These are phyloP conservation scores for Pyrus betulifolia DNA, from an alignment of 306 rosid species.

Conservation along the genomic window DNA sequence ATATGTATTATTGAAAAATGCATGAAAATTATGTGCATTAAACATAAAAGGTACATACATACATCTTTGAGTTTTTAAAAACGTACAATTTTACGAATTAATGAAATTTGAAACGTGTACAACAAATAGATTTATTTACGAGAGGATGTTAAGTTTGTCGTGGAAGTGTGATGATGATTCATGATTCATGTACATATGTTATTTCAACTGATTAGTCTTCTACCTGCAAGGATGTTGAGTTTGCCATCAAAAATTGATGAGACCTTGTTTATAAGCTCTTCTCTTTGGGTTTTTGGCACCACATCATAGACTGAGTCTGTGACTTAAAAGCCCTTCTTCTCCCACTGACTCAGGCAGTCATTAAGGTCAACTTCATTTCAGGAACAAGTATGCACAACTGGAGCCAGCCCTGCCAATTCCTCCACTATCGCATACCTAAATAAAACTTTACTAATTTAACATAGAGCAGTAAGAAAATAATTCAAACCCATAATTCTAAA, in stretches of 20 bases:
- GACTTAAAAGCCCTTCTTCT: constrained; percentile 14
- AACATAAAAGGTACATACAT: too few relatives aligned
- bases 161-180: too few relatives aligned
- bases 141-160: too few relatives aligned
- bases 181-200: too few relatives aligned
- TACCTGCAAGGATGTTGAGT: constrained; percentile 24
- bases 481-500: too few relatives aligned
- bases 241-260: constrained; percentile 16
- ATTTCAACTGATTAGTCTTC: not conserved
- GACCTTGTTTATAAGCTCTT: constrained; percentile 1
- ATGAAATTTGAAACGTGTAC: not conserved
- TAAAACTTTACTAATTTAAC: not conserved
- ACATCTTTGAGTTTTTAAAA: not conserved
- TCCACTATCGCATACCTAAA: constrained; percentile 23
- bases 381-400: constrained; percentile 11
- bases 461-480: too few relatives aligned
- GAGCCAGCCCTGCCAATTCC: constrained; percentile 19
- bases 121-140: not conserved
- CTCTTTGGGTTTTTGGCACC: not conserved
- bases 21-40: too few relatives aligned
- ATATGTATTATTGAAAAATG: too few relatives aligned
- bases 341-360: constrained; percentile 19
- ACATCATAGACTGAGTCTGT: constrained; percentile 20
- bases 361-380: constrained; percentile 5
- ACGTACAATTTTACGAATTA: not conserved